Conservation (phyloP, 148 eudicot genomes). For the Drosera capensis region DNA sequence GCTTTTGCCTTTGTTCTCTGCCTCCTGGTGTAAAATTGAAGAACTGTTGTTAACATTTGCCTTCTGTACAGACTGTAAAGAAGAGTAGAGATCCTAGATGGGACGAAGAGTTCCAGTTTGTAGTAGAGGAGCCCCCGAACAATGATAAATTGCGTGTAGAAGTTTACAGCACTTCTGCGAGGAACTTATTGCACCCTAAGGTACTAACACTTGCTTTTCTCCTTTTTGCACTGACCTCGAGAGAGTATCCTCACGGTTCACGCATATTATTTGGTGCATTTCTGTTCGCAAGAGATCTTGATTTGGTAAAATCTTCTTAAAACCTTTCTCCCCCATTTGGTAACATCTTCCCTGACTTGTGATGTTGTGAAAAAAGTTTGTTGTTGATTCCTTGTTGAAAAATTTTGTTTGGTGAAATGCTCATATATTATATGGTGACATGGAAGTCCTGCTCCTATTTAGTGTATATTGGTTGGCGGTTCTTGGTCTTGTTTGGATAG, state of each 20-base stretch:
- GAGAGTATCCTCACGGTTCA: not conserved
- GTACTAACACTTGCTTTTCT: slow-evolving; percentile 10
- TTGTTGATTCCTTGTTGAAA: too few species aligned
- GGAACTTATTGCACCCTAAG: slow-evolving; percentile 61
- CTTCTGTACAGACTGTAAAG: slow-evolving; percentile 31
- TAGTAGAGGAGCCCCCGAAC: slow-evolving; percentile 52
- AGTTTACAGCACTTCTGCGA: slow-evolving; percentile 47
- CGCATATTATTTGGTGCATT: not conserved
- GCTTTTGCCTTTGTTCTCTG: not conserved
- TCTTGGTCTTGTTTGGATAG: too few species aligned
- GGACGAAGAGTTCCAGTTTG: slow-evolving; percentile 52
- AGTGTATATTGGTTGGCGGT: too few species aligned
- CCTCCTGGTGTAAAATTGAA: not conserved
- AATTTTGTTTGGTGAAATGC: too few species aligned
- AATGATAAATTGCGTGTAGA: slow-evolving; percentile 57
- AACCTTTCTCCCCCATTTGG: too few species aligned
- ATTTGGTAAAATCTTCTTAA: too few species aligned
- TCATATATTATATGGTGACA: too few species aligned
- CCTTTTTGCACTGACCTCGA: not conserved
- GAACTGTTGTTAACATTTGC: not conserved
- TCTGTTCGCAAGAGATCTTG: too few species aligned
- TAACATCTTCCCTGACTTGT: too few species aligned
- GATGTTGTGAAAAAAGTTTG: too few species aligned
- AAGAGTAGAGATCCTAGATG: slow-evolving; percentile 77
- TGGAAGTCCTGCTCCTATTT: too few species aligned